Conservation (phyloP, 352 stramenopile species). For the Pythium sp. region DNA sequence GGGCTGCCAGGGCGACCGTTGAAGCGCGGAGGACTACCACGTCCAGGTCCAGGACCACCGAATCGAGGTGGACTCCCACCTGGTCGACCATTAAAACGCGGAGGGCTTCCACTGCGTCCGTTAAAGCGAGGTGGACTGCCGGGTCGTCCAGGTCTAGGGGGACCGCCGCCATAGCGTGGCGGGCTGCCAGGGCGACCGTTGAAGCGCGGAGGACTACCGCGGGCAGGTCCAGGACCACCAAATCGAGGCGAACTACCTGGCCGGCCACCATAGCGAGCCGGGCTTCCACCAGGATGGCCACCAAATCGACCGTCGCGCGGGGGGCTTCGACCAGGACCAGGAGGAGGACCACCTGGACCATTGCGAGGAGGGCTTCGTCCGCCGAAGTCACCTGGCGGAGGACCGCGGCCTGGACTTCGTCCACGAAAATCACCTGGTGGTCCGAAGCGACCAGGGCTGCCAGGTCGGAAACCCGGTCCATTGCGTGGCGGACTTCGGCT, state of each 20-base stretch:
- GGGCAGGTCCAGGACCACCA: not conserved
- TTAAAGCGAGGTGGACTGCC: not conserved
- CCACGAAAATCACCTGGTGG: slow-evolving; percentile 14
- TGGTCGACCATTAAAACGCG: not conserved
- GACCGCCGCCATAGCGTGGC: not conserved
- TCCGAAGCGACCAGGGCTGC: slow-evolving; percentile 5
- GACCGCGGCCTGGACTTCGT: not conserved
- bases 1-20: slow-evolving; percentile 6
- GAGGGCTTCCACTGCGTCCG: not conserved
- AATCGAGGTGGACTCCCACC: slow-evolving; percentile 2
- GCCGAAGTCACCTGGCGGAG: slow-evolving; percentile 19
- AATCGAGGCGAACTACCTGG: too few species aligned
- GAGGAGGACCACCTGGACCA: slow-evolving; percentile 18
- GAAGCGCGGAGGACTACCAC: not conserved
- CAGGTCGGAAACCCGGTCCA: slow-evolving; percentile 13
- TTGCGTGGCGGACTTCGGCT: slow-evolving; percentile 34
- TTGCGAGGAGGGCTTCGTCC: slow-evolving; percentile 26
- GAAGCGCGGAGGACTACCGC: not conserved
- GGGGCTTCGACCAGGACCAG: slow-evolving; percentile 19
- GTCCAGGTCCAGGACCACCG: not conserved
- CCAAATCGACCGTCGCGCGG: slow-evolving; percentile 9
- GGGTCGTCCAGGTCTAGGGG: not conserved
- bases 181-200: not conserved
- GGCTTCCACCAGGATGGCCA: slow-evolving; percentile 3
- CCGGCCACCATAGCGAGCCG: not conserved